A percentile compares a stretch with the other conserved stretches of the same genome.
These are phyloP conservation scores for Vigna mungo DNA, from an alignment of 306 rosid species.

Conservation along the genomic window DNA sequence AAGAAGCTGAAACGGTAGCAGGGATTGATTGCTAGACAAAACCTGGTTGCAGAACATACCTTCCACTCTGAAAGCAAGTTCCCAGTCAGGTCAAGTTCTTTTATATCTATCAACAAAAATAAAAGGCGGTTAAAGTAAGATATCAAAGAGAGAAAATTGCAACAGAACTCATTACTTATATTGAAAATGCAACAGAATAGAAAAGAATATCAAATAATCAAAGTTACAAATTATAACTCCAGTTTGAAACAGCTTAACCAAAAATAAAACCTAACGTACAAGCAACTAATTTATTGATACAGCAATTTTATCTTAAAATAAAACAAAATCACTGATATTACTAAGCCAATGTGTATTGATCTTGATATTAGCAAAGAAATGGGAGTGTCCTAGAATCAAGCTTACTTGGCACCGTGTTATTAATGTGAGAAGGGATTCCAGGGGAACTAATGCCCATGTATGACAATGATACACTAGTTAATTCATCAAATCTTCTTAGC, in stretches of 20 bases:
- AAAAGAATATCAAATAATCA: slow-evolving; percentile 27
- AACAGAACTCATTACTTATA: slow-evolving; percentile 8
- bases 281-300: slow-evolving; percentile 32
- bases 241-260: slow-evolving; percentile 17
- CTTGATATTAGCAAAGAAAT: slow-evolving; percentile 28
- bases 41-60: slow-evolving; percentile 57
- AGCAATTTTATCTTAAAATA: slow-evolving; percentile 3
- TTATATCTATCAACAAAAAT: slow-evolving; percentile 61
- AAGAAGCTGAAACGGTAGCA: slow-evolving; percentile 32
- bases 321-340: not conserved
- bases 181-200: slow-evolving; percentile 33
- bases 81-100: slow-evolving; percentile 91
- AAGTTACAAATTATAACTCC: slow-evolving; percentile 28
- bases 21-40: slow-evolving; percentile 33
- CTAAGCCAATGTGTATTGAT: slow-evolving; percentile 32
- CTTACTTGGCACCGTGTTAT: slow-evolving; percentile 73
- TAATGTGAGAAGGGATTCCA: slow-evolving; percentile 61
- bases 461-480: slow-evolving; percentile 70
- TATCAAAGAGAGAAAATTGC: not conserved
- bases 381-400: slow-evolving; percentile 34
- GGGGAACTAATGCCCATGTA: slow-evolving; percentile 80
- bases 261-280: slow-evolving; percentile 30
- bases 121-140: slow-evolving; percentile 29
- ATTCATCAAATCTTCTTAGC: slow-evolving; percentile 87
- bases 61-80: slow-evolving; percentile 89